A percentile compares a stretch with the other conserved stretches of the same genome.
These are phyloP conservation scores for Tetracladium maxilliforme DNA, from an alignment of 2,329 filamentous ascomycete genomes.

Conservation along the genomic window DNA sequence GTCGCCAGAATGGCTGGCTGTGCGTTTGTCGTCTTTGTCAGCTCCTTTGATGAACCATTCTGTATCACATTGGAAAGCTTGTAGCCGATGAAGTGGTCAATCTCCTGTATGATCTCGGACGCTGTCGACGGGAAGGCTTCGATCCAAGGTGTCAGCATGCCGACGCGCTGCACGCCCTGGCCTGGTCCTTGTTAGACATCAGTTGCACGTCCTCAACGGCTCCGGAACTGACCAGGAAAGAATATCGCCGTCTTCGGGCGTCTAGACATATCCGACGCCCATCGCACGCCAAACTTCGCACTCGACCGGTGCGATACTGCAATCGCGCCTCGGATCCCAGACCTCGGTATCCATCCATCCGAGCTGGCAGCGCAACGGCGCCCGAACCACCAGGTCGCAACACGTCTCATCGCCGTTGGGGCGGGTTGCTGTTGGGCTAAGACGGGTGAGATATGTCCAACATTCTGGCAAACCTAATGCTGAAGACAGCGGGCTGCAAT, in stretches of 20 bases:
- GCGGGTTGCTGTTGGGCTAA: too few species aligned
- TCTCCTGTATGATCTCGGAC: slow-evolving; percentile 66
- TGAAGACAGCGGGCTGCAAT: too few species aligned
- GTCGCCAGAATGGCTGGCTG: slow-evolving; percentile 96
- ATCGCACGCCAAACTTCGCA: too few species aligned
- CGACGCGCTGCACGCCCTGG: slow-evolving; percentile 79
- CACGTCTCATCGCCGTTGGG: too few species aligned
- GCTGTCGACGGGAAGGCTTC: slow-evolving; percentile 71
- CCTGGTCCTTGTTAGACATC: slow-evolving; percentile 30
- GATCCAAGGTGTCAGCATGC: slow-evolving; percentile 78
- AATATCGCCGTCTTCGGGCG: slow-evolving; percentile 18
- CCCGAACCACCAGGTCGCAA: too few species aligned
- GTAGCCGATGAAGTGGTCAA: slow-evolving; percentile 62
- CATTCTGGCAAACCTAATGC: too few species aligned
- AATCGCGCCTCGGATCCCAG: neutral
- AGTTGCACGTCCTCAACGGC: slow-evolving; percentile 1
- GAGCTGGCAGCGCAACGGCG: too few species aligned
- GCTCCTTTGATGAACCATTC: slow-evolving; percentile 58
- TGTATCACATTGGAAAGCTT: slow-evolving; percentile 67
- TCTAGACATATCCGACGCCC: neutral
- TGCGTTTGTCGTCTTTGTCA: slow-evolving; percentile 75
- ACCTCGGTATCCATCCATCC: neutral
- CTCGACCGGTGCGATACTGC: too few species aligned
- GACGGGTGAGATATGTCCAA: too few species aligned
- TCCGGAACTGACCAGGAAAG: slow-evolving; percentile 16